phyloP scores from a whole-genome alignment of 2,329 filamentous ascomycete species.

The Pseudocercospora crystallina region DNA sequence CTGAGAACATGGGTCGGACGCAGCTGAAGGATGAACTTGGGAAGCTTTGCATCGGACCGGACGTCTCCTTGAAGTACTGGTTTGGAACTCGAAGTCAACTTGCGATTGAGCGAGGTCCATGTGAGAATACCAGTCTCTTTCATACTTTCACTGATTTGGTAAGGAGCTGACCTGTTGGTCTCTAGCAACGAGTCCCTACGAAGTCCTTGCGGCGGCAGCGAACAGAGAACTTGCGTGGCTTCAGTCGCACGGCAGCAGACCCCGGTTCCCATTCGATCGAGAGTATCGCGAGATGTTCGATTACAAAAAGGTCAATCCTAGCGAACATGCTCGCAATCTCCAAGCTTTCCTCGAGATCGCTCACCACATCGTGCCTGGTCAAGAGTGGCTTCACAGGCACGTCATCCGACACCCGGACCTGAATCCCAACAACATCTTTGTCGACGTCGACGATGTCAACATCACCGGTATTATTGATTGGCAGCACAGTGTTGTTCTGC shows the following conservation, averaged over 20 bases:
- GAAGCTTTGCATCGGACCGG: constrained; percentile 34
- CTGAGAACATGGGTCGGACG: constrained; percentile 11
- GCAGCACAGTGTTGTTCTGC: constrained; percentile 17
- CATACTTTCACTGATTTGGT: neutral
- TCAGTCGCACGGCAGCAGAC: constrained; percentile 28
- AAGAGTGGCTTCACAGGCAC: constrained; percentile 21
- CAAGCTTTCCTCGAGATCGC: constrained; percentile 32
- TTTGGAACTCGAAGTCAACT: constrained; percentile 30
- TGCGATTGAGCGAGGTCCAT: constrained; percentile 29
- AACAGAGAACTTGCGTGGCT: constrained; percentile 35
- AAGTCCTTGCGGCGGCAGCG: constrained; percentile 29
- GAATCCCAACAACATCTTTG: constrained; percentile 37
- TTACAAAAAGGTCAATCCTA: constrained; percentile 17
- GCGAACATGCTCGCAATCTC: constrained; percentile 30
- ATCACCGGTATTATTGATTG: constrained; percentile 31
- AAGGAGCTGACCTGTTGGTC: neutral
- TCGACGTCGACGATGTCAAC: constrained; percentile 32
- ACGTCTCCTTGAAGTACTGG: constrained; percentile 33
- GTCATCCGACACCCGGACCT: constrained; percentile 39
- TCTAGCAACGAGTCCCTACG: constrained; percentile 17
- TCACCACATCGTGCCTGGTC: constrained; percentile 18
- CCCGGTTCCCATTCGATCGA: constrained; percentile 34
- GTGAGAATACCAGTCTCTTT: constrained; percentile 21
- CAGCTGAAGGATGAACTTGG: neutral
- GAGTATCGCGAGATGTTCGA: constrained; percentile 33